A percentile compares a stretch with the other conserved stretches of the same genome.
phyloP scores from a whole-genome alignment of 1,284 basidiomycete genomes.

The Melanopsichium pennsylvanicum region DNA sequence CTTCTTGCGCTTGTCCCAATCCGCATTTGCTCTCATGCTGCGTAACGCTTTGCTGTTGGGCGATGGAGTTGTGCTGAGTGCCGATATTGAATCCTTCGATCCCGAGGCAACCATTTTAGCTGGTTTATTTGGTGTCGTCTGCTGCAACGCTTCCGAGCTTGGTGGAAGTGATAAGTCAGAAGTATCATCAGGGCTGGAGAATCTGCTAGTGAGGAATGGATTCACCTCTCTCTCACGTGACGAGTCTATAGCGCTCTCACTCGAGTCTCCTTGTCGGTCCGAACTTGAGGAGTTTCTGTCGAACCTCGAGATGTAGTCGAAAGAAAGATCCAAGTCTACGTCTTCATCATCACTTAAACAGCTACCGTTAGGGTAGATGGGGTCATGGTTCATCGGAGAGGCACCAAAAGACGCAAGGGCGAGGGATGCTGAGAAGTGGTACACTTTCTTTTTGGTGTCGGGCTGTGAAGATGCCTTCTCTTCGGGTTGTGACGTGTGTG shows the following conservation, averaged over 20 bases:
- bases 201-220: slow-evolving; percentile 12
- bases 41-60: slow-evolving; percentile 25
- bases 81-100: slow-evolving; percentile 1
- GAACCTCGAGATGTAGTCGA: slow-evolving; percentile 51
- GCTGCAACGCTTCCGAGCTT: neutral
- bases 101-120: slow-evolving; percentile 1
- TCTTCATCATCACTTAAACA: slow-evolving; percentile 23
- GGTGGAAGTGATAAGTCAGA: slow-evolving; percentile 13
- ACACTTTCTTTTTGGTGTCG: slow-evolving; percentile 14
- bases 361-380: slow-evolving; percentile 8
- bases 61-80: slow-evolving; percentile 9
- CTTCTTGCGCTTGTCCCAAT: slow-evolving; percentile 45
- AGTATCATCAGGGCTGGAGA: slow-evolving; percentile 26
- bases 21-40: slow-evolving; percentile 44
- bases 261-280: slow-evolving; percentile 23
- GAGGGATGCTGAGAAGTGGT: slow-evolving; percentile 37
- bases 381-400: slow-evolving; percentile 11
- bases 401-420: slow-evolving; percentile 26
- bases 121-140: neutral
- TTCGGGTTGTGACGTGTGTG: neutral
- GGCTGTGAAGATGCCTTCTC: neutral
- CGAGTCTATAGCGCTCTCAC: slow-evolving; percentile 17
- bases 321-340: slow-evolving; percentile 53
- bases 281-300: slow-evolving; percentile 28
- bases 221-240: slow-evolving; percentile 7